These are phyloP conservation scores for Coemansia sp. DNA, from an alignment of 192 early-diverging fungal species.

Conservation along the genomic window DNA sequence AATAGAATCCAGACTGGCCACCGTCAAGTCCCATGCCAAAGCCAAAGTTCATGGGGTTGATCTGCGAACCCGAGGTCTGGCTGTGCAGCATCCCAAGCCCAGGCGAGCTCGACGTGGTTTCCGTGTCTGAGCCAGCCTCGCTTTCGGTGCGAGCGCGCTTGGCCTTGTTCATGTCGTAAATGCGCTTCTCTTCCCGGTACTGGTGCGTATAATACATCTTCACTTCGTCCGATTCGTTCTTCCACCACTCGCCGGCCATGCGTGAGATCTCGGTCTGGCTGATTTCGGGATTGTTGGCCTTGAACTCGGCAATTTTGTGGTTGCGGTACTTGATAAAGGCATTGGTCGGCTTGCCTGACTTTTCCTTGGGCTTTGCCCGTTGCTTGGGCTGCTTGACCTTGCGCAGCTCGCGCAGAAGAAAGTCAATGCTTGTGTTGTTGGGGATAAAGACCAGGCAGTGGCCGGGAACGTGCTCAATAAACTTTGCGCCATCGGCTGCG, in stretches of 20 bases:
- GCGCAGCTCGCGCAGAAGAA: conserved; percentile 29
- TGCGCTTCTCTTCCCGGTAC: conserved; percentile 37
- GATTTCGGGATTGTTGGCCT: conserved; percentile 32
- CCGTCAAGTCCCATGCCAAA: conserved; percentile 24
- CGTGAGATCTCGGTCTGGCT: conserved; percentile 54
- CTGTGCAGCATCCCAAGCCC: conserved; percentile 13
- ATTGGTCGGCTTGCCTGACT: conserved; percentile 49
- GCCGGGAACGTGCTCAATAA: conserved; percentile 45
- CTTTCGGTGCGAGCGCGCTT: conserved; percentile 23
- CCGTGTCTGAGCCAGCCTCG: conserved; percentile 29
- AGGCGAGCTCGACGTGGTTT: conserved; percentile 11
- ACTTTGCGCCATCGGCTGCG: conserved; percentile 34
- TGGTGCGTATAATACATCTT: conserved; percentile 36
- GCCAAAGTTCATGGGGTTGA: neutral
- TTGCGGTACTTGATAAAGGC: conserved; percentile 55
- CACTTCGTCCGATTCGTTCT: conserved; percentile 40
- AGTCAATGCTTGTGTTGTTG: conserved; percentile 18
- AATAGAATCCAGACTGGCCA: conserved; percentile 27
- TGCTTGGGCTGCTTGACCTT: conserved; percentile 27
- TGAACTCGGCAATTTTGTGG: conserved; percentile 49
- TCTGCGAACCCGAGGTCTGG: neutral
- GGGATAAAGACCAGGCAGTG: conserved; percentile 42
- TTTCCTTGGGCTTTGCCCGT: conserved; percentile 8
- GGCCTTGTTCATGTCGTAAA: conserved; percentile 44
- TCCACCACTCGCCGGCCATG: conserved; percentile 53